phyloP scores from a whole-genome alignment of 805 yeast species.

The Torulaspora delbrueckii region DNA sequence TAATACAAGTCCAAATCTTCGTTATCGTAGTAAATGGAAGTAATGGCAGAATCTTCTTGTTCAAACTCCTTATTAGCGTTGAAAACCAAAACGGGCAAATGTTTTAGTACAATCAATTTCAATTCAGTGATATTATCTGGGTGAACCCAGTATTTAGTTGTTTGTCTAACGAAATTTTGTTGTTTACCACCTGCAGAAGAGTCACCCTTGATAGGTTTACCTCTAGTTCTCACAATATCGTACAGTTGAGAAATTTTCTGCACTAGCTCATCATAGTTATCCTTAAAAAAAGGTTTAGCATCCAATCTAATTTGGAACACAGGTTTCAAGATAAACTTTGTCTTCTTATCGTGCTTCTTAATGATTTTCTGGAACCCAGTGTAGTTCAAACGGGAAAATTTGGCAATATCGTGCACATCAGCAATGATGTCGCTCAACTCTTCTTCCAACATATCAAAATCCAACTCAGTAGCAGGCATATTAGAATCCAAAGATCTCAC shows the following conservation, averaged over 20 bases:
- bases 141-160: slow-evolving; percentile 99
- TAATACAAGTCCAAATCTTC: slow-evolving; percentile 83
- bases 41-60: slow-evolving; percentile 89
- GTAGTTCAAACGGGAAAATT: slow-evolving; percentile 87
- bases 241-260: slow-evolving; percentile 85
- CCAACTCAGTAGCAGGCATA: slow-evolving; percentile 53
- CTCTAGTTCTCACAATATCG: slow-evolving; percentile 91
- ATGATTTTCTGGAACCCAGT: slow-evolving; percentile 96
- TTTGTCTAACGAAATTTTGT: slow-evolving; percentile 97
- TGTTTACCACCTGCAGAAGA: slow-evolving; percentile 97
- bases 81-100: slow-evolving; percentile 94
- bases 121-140: slow-evolving; percentile 97
- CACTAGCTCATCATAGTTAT: slow-evolving; percentile 83
- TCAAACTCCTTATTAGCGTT: slow-evolving; percentile 94
- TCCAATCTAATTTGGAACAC: slow-evolving; percentile 90
- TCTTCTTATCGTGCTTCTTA: slow-evolving; percentile 92
- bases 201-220: slow-evolving; percentile 92
- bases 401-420: slow-evolving; percentile 94
- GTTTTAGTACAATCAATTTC: slow-evolving; percentile 86
- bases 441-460: slow-evolving; percentile 68
- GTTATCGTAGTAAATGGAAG: slow-evolving; percentile 94
- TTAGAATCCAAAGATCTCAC: slow-evolving; percentile 51
- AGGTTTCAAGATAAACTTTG: slow-evolving; percentile 76
- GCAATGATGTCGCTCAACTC: slow-evolving; percentile 85
- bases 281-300: slow-evolving; percentile 93